Evolutionary conservation across 352 stramenopile genomes (phyloP).

Genomic region (Globisporangium uncinulatum): DNA sequence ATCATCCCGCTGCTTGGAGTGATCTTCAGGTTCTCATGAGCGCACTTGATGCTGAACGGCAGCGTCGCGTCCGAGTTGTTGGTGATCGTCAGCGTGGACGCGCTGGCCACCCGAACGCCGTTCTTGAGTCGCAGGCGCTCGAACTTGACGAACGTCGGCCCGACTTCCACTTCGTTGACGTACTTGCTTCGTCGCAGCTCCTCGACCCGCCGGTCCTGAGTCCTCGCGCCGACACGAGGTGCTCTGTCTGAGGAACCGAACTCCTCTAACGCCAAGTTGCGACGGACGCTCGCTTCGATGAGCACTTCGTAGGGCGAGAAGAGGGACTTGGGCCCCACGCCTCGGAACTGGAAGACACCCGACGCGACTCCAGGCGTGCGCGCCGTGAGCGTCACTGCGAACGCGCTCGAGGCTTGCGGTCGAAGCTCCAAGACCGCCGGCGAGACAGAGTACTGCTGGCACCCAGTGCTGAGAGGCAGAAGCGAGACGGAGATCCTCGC

Average conservation of each 20-base stretch:
- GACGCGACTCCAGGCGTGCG: slow-evolving; percentile 51
- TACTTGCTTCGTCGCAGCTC: slow-evolving; percentile 40
- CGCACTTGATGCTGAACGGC: slow-evolving; percentile 45
- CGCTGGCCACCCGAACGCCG: slow-evolving; percentile 15
- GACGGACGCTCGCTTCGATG: slow-evolving; percentile 74
- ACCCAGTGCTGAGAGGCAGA: slow-evolving; percentile 75
- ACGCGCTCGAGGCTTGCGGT: slow-evolving; percentile 52
- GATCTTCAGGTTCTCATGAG: slow-evolving; percentile 54
- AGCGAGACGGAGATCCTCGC: slow-evolving; percentile 72
- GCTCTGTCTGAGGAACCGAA: neutral
- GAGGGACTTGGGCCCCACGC: slow-evolving; percentile 53
- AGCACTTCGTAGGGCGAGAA: slow-evolving; percentile 77
- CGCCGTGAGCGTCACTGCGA: slow-evolving; percentile 65
- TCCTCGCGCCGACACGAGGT: neutral
- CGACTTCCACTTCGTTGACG: slow-evolving; percentile 45
- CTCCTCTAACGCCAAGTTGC: slow-evolving; percentile 23
- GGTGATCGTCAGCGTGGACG: slow-evolving; percentile 36
- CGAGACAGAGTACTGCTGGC: slow-evolving; percentile 76
- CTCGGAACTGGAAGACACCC: slow-evolving; percentile 85
- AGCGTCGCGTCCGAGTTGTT: slow-evolving; percentile 51
- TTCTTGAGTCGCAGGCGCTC: slow-evolving; percentile 22
- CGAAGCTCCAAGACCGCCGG: slow-evolving; percentile 71
- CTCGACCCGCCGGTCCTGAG: slow-evolving; percentile 21
- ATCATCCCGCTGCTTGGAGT: slow-evolving; percentile 35
- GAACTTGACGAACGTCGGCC: slow-evolving; percentile 58